phyloP scores from a whole-genome alignment of 2,329 filamentous ascomycete genomes.

The Colletotrichum sublineola region DNA sequence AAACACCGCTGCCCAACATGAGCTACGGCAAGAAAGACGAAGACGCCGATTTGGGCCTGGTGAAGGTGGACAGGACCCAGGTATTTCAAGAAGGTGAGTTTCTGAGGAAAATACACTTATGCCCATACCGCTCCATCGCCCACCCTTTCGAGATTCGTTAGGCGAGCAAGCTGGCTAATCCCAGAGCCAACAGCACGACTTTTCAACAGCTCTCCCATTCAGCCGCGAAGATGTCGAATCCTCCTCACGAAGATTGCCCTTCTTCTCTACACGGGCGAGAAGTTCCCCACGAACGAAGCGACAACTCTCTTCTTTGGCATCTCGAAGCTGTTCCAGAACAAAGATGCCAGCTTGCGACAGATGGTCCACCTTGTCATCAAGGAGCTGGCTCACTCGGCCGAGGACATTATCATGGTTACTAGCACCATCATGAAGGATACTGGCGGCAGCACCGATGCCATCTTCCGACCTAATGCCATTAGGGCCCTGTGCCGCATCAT shows the following conservation, averaged over 20 bases:
- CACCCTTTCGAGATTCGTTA: constrained; percentile 22
- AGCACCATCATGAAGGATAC: constrained; percentile 99
- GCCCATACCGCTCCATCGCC: constrained; percentile 10
- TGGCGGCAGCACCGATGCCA: constrained; percentile 91
- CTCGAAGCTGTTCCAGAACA: constrained; percentile 99
- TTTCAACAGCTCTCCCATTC: constrained; percentile 98
- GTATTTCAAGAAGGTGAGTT: constrained; percentile 96
- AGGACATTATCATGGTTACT: constrained; percentile 99
- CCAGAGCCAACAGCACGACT: constrained; percentile 77
- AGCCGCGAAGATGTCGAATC: constrained; percentile 96
- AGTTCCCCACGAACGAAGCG: constrained; percentile 96
- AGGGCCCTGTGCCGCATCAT: constrained; percentile 96
- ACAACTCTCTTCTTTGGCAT: constrained; percentile 99
- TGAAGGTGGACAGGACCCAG: constrained; percentile 97
- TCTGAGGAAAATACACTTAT: background rate
- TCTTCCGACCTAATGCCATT: constrained; percentile 96
- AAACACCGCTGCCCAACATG: constrained; percentile 72
- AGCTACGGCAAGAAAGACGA: constrained; percentile 99
- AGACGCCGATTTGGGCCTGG: constrained; percentile 91
- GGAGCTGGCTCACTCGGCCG: constrained; percentile 93
- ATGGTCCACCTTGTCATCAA: constrained; percentile 99
- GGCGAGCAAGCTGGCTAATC: constrained; percentile 40
- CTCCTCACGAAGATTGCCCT: constrained; percentile 97
- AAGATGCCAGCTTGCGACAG: constrained; percentile 96
- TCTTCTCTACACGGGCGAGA: constrained; percentile 95